A percentile compares a stretch with the other conserved stretches of the same genome.
Conservation (phyloP, 148 eudicot species). For the Rhododendron molle region DNA sequence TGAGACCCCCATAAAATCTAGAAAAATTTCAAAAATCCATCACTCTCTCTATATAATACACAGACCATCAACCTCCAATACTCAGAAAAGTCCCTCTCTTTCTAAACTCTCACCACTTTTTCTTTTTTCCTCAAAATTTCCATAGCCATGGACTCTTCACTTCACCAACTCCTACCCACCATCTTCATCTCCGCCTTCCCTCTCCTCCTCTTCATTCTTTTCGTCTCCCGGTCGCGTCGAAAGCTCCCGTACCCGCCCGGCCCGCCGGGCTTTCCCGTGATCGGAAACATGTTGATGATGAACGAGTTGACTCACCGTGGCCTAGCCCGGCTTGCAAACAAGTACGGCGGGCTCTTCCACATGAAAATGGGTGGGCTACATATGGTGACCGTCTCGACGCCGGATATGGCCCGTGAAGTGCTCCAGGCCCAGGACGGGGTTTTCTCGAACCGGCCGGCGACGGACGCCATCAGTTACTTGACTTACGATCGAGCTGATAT, state of each 20-base stretch:
- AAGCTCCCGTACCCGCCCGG: slow-evolving; percentile 26
- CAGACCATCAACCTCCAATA: background rate
- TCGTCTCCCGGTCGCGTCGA: background rate
- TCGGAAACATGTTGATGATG: slow-evolving; percentile 30
- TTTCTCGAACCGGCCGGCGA: slow-evolving; percentile 31
- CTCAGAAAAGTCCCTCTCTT: background rate
- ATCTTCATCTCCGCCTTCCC: background rate
- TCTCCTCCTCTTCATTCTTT: background rate
- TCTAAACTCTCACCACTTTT: background rate
- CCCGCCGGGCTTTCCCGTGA: slow-evolving; percentile 24
- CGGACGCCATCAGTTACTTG: slow-evolving; percentile 17
- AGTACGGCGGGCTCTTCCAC: slow-evolving; percentile 24
- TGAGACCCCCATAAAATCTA: background rate
- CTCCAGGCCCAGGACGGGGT: slow-evolving; percentile 28
- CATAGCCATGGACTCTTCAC: slow-evolving; percentile 6
- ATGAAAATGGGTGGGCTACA: slow-evolving; percentile 22
- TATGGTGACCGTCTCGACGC: slow-evolving; percentile 24
- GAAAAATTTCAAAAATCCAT: background rate
- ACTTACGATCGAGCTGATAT: slow-evolving; percentile 32
- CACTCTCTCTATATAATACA: background rate
- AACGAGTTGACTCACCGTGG: slow-evolving; percentile 29
- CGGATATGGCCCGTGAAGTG: slow-evolving; percentile 25
- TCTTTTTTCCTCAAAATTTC: background rate
- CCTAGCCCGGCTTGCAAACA: slow-evolving; percentile 18
- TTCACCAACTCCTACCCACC: background rate